These are phyloP conservation scores for Echites panduratus DNA, from an alignment of 257 asterid species.

Conservation along the genomic window DNA sequence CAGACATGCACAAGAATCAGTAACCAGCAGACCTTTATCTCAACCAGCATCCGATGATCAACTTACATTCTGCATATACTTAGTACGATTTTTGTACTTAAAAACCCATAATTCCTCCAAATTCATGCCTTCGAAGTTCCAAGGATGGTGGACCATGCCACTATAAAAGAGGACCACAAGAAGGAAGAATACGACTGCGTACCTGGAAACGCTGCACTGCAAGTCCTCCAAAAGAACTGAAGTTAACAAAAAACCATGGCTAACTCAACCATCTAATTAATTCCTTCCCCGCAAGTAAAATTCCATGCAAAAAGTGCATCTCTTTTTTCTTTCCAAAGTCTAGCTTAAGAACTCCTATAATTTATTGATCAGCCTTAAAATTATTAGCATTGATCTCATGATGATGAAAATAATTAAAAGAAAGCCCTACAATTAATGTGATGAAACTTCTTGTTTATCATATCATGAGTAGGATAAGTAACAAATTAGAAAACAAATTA, in stretches of 20 bases:
- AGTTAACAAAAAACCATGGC: conserved; percentile 1
- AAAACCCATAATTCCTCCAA: background rate
- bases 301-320: conserved; percentile 8
- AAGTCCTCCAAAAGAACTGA: too few relatives aligned
- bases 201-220: conserved; percentile 7
- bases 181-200: background rate
- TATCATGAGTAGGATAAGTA: background rate
- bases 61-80: background rate
- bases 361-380: too few relatives aligned
- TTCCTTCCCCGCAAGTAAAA: background rate
- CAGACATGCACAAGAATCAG: background rate
- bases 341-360: too few relatives aligned
- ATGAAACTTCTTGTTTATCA: background rate
- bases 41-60: background rate
- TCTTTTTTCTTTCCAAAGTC: background rate
- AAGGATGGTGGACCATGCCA: conserved; percentile 24
- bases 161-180: conserved; percentile 11
- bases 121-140: too few relatives aligned
- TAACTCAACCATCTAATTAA: background rate
- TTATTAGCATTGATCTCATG: too few relatives aligned
- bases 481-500: background rate
- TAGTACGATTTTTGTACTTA: conserved; percentile 12
- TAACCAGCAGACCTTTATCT: background rate
- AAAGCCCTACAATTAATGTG: too few relatives aligned
- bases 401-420: too few relatives aligned